Evolutionary conservation across 345 rosid species (phyloP).

Genomic region (Eucalyptus virginea): DNA sequence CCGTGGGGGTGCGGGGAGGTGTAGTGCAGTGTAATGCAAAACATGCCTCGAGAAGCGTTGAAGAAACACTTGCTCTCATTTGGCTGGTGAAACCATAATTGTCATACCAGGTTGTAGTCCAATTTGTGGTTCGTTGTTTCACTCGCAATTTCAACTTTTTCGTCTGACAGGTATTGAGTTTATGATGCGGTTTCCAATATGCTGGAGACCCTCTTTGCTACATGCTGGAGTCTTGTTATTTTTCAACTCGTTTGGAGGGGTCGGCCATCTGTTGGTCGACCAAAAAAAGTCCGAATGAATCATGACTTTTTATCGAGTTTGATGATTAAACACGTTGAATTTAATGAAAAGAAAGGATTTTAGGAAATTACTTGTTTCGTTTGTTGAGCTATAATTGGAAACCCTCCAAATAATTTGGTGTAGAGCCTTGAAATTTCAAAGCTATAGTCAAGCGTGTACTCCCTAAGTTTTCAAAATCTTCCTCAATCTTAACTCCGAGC

Average conservation of each 20-base stretch:
- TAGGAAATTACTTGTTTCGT: background rate
- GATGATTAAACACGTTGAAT: background rate
- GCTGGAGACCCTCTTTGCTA: background rate
- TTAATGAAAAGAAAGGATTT: background rate
- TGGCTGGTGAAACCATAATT: background rate
- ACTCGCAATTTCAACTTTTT: background rate
- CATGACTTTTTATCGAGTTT: background rate
- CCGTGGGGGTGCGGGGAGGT: background rate
- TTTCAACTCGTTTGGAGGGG: background rate
- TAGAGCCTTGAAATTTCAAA: background rate
- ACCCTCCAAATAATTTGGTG: background rate
- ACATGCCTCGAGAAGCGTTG: background rate
- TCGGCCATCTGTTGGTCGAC: background rate
- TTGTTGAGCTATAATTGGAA: background rate
- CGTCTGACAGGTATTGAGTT: background rate
- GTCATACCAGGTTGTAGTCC: background rate
- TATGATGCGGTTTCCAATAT: background rate
- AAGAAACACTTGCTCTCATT: background rate
- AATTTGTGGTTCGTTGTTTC: background rate
- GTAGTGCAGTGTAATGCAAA: background rate
- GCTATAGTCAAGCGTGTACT: background rate
- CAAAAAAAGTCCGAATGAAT: background rate
- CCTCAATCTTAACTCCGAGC: background rate
- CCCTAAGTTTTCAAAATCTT: background rate
- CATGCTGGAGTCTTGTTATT: background rate